Percentiles rank a stretch among this genome's conserved stretches.
Conservation (phyloP, 2,329 filamentous ascomycete genomes). For the Talaromyces verruculosus region DNA sequence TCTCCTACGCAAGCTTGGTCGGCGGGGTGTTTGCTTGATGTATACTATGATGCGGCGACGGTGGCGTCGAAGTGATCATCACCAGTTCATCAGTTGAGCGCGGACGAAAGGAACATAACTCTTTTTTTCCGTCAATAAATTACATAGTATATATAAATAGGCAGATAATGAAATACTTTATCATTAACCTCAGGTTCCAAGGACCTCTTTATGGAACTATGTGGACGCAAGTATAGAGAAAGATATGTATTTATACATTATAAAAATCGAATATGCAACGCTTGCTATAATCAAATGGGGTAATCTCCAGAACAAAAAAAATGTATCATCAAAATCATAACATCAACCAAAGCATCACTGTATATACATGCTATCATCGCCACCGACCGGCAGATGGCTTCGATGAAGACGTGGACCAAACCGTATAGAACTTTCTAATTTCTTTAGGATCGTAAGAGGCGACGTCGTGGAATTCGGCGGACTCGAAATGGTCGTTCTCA, state of each 20-base stretch:
- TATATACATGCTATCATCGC: constrained; percentile 13
- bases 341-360: neutral
- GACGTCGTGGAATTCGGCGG: constrained; percentile 22
- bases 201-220: neutral
- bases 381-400: constrained; percentile 20
- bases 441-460: constrained; percentile 23
- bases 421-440: constrained; percentile 20
- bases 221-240: neutral
- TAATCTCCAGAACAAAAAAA: neutral
- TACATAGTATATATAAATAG: neutral
- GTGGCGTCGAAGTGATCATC: neutral
- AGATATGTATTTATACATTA: neutral
- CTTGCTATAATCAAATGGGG: constrained; percentile 13
- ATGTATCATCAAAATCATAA: neutral
- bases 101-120: no score
- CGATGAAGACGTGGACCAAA: constrained; percentile 19
- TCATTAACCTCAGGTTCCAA: neutral
- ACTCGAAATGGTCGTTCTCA: neutral
- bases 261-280: constrained; percentile 1
- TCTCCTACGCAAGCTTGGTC: constrained; percentile 97
- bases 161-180: neutral
- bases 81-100: neutral
- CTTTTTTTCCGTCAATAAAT: no score
- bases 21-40: constrained; percentile 86
- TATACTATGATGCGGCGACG: constrained; percentile 84